Conservation (phyloP, 768 basidiomycete species). For the Vararia minispora region DNA sequence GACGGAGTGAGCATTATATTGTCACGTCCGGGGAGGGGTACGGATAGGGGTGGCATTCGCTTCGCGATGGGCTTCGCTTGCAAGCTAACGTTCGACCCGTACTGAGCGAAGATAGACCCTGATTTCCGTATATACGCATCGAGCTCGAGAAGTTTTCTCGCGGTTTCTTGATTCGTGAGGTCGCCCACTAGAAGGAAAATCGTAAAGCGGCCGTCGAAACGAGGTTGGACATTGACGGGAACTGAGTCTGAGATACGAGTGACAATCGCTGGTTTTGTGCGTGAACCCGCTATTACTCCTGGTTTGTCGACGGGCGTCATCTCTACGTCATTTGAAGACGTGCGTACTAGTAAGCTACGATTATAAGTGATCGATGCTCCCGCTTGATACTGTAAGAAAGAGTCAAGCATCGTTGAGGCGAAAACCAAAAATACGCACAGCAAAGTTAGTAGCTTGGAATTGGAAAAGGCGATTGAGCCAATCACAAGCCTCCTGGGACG, state of each 20-base stretch:
- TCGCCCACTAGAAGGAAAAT: slow-evolving; percentile 5
- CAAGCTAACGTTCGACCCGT: not conserved
- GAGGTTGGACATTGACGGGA: slow-evolving; percentile 5
- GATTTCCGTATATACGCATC: slow-evolving; percentile 1
- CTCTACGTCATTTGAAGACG: slow-evolving; percentile 1
- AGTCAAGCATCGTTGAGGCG: not conserved
- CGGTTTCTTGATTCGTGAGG: slow-evolving; percentile 1
- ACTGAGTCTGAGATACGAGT: slow-evolving; percentile 5
- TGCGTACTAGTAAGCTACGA: not conserved
- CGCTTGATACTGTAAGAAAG: slow-evolving; percentile 4
- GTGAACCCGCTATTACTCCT: slow-evolving; percentile 3
- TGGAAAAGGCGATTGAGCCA: slow-evolving; percentile 2
- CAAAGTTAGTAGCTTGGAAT: slow-evolving; percentile 5
- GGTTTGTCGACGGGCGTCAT: slow-evolving; percentile 1
- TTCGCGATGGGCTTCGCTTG: not conserved
- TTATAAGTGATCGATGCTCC: slow-evolving; percentile 6
- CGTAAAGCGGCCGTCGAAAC: slow-evolving; percentile 6
- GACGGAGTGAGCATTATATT: not conserved
- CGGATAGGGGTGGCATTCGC: slow-evolving; percentile 1
- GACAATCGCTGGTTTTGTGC: slow-evolving; percentile 5
- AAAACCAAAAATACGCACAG: slow-evolving; percentile 1
- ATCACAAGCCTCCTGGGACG: slow-evolving; percentile 2
- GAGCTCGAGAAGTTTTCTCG: not conserved
- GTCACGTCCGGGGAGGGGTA: not conserved
- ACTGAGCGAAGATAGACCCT: slow-evolving; percentile 1